phyloP scores from a whole-genome alignment of 306 rosid genomes.

The Erythrophleum fordii region DNA sequence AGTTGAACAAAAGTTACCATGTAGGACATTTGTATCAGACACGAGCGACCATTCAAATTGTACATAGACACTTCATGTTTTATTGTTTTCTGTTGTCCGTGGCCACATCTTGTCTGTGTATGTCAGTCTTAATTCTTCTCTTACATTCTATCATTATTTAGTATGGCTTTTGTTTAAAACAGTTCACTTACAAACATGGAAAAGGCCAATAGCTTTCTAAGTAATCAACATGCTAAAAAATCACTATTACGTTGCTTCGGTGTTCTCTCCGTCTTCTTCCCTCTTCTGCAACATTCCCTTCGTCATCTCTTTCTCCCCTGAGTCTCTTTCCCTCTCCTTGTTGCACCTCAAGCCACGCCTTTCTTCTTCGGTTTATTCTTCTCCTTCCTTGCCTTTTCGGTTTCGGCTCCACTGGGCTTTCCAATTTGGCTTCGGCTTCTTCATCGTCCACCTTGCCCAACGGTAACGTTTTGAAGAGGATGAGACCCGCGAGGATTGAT shows the following conservation, averaged over 20 bases:
- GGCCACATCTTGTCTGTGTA: not conserved
- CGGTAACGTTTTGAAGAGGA: conserved; percentile 72
- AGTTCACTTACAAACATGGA: not conserved
- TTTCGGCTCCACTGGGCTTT: conserved; percentile 56
- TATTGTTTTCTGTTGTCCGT: not conserved
- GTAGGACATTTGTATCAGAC: not conserved
- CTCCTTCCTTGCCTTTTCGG: conserved; percentile 81
- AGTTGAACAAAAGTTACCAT: not conserved
- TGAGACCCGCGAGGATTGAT: conserved; percentile 74
- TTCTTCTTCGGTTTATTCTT: conserved; percentile 55
- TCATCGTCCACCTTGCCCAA: conserved; percentile 47
- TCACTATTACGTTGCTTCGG: not conserved
- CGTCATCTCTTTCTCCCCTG: not conserved
- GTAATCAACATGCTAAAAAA: too few species aligned
- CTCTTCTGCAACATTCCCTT: not conserved
- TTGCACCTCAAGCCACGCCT: not conserved
- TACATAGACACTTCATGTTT: not conserved
- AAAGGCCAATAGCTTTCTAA: not conserved
- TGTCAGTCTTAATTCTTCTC: not conserved
- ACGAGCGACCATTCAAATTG: too few species aligned
- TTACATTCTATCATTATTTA: not conserved
- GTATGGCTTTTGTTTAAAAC: not conserved
- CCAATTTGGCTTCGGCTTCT: conserved; percentile 25
- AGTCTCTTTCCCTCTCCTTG: not conserved
- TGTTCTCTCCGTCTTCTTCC: conserved; percentile 12